Conservation (phyloP, 1,284 basidiomycete genomes). For the Puccinia hordei region DNA sequence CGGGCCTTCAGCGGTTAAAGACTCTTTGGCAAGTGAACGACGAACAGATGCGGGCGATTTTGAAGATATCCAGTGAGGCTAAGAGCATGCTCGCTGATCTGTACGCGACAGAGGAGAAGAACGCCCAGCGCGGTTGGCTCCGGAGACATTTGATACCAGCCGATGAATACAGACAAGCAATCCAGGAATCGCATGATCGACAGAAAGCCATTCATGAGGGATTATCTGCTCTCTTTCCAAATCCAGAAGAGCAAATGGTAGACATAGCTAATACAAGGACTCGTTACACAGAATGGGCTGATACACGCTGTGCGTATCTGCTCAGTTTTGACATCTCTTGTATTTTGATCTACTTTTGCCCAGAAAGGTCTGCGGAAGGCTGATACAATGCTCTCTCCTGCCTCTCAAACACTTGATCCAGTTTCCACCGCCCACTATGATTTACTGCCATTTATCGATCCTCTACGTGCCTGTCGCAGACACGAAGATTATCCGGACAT, state of each 20-base stretch:
- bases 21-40: not conserved
- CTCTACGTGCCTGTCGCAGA: not conserved
- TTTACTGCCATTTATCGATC: conserved; percentile 17
- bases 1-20: not conserved
- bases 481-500: conserved; percentile 18
- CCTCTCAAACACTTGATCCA: not conserved
- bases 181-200: not conserved
- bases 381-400: not conserved
- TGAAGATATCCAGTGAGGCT: not conserved
- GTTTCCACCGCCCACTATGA: not conserved
- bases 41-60: not conserved
- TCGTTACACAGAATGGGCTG: not conserved
- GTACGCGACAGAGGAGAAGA: not conserved
- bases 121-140: not conserved
- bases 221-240: not conserved
- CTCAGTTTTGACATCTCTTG: not conserved
- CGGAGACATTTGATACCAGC: not conserved
- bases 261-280: not conserved
- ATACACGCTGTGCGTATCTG: not conserved
- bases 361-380: not conserved
- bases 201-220: not conserved
- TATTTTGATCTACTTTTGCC: not conserved
- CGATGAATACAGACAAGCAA: not conserved
- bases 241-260: not conserved
- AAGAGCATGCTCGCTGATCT: conserved; percentile 8